Percentiles rank a stretch among this genome's conserved stretches.
These are phyloP conservation scores for Tetradesmus obliquus DNA, from an alignment of 139 green algal species.

Conservation along the genomic window DNA sequence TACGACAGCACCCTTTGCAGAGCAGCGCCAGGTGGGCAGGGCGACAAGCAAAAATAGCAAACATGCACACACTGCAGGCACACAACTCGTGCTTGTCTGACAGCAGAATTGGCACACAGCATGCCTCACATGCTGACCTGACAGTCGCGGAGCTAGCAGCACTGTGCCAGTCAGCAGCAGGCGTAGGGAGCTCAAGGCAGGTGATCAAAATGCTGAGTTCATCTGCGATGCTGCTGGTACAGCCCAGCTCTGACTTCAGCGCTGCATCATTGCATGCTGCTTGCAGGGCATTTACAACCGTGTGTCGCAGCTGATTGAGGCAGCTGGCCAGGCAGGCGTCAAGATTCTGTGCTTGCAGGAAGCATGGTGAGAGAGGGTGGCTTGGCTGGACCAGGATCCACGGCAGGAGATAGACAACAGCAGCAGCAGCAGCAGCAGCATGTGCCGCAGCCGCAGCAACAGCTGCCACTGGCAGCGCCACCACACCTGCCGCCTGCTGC, in stretches of 20 bases:
- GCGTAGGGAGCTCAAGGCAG: no score
- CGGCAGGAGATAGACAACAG: not conserved
- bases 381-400: not conserved
- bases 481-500: no score
- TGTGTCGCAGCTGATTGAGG: constrained; percentile 75
- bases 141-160: no score
- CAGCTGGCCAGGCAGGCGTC: constrained; percentile 82
- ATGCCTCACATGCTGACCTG: no score
- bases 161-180: not conserved
- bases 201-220: no score
- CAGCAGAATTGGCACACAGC: no score
- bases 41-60: not conserved
- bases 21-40: constrained; percentile 73
- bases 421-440: not conserved
- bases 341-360: constrained; percentile 97
- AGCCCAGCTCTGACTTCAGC: not conserved
- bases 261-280: not conserved
- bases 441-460: no score
- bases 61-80: not conserved
- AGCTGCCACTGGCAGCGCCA: no score
- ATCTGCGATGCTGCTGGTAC: no score
- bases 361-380: constrained; percentile 73
- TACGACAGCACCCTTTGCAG: constrained; percentile 85
- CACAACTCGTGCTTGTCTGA: no score
- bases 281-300: constrained; percentile 70